Percentiles rank a stretch among this genome's conserved stretches.
These are phyloP conservation scores for Suillus brevipes DNA, from an alignment of 768 basidiomycete genomes.

Conservation along the genomic window DNA sequence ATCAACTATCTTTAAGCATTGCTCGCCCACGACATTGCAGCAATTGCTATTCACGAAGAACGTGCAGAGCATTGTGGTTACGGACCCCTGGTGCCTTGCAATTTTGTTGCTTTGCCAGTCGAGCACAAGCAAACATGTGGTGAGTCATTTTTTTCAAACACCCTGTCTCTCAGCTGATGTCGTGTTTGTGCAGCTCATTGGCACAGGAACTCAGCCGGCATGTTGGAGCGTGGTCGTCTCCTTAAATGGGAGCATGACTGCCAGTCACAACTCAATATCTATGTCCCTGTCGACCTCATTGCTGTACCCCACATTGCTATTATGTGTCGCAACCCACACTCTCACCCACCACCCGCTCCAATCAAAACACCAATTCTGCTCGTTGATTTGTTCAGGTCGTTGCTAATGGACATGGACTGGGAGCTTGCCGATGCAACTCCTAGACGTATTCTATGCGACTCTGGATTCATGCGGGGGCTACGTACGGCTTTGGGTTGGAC, in stretches of 20 bases:
- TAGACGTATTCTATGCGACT: neutral
- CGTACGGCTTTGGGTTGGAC: too few relatives aligned
- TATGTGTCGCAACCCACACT: neutral
- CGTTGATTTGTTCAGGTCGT: neutral
- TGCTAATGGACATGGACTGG: neutral
- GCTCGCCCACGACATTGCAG: neutral
- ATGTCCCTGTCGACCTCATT: neutral
- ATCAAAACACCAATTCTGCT: neutral
- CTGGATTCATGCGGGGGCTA: neutral
- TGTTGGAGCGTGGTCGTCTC: neutral
- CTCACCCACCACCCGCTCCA: constrained; percentile 27
- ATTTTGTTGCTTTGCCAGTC: neutral
- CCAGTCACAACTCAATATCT: neutral
- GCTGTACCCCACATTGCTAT: neutral
- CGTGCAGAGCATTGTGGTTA: neutral
- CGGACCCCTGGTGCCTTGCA: neutral
- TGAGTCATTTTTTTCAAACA: neutral
- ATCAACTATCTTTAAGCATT: neutral
- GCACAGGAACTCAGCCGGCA: neutral
- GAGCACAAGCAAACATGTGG: neutral
- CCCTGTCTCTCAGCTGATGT: neutral
- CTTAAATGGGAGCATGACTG: neutral
- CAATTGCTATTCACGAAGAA: neutral
- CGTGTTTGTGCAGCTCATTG: neutral
- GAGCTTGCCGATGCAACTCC: neutral